Base-by-base conservation (phyloP, 441 rosid genomes). In the Pelargonium myrrhifolium region DNA sequence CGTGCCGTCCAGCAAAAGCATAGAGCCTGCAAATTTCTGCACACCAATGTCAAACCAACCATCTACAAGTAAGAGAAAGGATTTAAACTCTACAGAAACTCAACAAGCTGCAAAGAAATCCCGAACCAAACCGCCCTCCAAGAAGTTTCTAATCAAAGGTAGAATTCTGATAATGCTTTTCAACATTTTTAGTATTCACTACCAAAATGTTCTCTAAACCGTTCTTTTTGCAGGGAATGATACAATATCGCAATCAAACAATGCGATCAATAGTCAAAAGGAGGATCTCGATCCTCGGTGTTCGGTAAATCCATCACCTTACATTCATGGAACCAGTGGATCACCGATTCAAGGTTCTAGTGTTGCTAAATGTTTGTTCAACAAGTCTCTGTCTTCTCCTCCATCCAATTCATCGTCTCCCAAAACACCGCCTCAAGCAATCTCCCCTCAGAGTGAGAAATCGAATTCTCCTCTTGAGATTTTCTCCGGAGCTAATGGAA, bases 351-450 rank as follows among this genome's bases (percentile, higher is more conserved):
- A 76, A 17, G 81, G 76, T 40, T 82, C 92, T 17, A 74, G 77
- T 26, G 87, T 87, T 56, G 92, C 79, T 0, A 87, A 90, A 80
- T 78, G 89, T 79, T 80, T 90, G 79, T 86, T 87, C 77, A 77
- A 78, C 72, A 86, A 80, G 78, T 69, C 77, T 69, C 58, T 42
- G 65, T 9, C 69, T 0, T 74, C 81, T 22, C 70, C 80, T 75
- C 82, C 87, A 18, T 55, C 72, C 53, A 78, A 68, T 70, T 79
- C 93, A 4, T 71, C 86, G 10, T 80, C 75, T 22, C 90, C 89
- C 0, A 79, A 55, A 14, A 89, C 96, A 3, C 97, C 97, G 14
- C 89, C 86, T 65, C 88, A 76, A 62, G 82, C 72, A 69, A 64
- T 75, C 65, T 78, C 86, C 35, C 67, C 76, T 24, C 82, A 71